Evolutionary conservation across 129 eudicot genomes (phyloP).

Genomic region (Flaveria brownii): DNA sequence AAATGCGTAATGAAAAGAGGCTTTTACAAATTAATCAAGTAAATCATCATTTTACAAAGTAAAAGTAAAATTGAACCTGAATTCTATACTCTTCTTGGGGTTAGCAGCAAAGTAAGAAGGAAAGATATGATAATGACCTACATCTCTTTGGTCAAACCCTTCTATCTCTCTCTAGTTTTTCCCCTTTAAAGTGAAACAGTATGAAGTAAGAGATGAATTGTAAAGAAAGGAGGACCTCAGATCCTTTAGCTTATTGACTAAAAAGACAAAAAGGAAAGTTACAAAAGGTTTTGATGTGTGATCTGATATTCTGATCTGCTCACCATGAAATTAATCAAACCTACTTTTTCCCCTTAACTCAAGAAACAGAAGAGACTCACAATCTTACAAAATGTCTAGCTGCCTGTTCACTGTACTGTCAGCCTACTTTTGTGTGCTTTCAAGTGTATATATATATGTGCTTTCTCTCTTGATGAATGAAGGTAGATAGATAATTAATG

Average conservation of each 20-base stretch:
- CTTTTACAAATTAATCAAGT: not conserved
- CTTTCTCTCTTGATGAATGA: slow-evolving; percentile 32
- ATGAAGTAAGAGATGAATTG: slow-evolving; percentile 33
- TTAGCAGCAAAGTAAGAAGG: slow-evolving; percentile 34
- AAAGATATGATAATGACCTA: slow-evolving; percentile 37
- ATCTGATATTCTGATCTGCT: slow-evolving; percentile 22
- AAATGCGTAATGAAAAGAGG: not conserved
- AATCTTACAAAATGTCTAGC: slow-evolving; percentile 35
- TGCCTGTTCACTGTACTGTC: slow-evolving; percentile 42
- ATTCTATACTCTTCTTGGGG: slow-evolving; percentile 40
- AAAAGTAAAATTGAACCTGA: slow-evolving; percentile 31
- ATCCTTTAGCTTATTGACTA: slow-evolving; percentile 23
- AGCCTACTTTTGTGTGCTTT: slow-evolving; percentile 39
- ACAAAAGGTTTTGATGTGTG: slow-evolving; percentile 41
- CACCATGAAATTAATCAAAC: not conserved
- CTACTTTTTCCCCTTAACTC: slow-evolving; percentile 28
- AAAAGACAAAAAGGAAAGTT: slow-evolving; percentile 42
- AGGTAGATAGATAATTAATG: slow-evolving; percentile 20
- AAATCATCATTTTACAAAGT: not conserved
- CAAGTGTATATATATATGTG: slow-evolving; percentile 23
- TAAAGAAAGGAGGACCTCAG: slow-evolving; percentile 29
- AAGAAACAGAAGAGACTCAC: slow-evolving; percentile 39
- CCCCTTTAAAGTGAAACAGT: slow-evolving; percentile 34
- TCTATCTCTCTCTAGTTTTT: slow-evolving; percentile 19
- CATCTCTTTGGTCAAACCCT: slow-evolving; percentile 51